Percentiles rank a stretch among this genome's conserved stretches.
These are phyloP conservation scores for Termitomyces sp. DNA, from an alignment of 768 basidiomycete genomes.

Conservation along the genomic window DNA sequence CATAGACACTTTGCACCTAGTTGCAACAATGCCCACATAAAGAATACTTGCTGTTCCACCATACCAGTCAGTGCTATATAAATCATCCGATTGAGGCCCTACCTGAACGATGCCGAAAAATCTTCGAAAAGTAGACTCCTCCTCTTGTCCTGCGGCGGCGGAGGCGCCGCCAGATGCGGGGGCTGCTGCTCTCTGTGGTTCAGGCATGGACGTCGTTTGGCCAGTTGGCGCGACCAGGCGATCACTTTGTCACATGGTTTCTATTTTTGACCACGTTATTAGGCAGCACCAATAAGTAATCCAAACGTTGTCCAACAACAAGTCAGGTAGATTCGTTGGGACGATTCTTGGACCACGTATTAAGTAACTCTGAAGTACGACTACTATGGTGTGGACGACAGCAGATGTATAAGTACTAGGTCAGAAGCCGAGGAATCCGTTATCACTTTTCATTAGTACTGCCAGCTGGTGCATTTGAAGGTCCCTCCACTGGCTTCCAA, in stretches of 20 bases:
- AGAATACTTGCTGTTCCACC: conserved; percentile 54
- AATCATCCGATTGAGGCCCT: neutral
- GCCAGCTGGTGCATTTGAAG: conserved; percentile 56
- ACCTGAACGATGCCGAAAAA: conserved; percentile 24
- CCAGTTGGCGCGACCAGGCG: neutral
- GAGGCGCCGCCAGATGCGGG: conserved; percentile 6
- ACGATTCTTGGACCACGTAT: neutral
- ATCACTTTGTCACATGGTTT: conserved; percentile 11
- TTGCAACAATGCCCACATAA: conserved; percentile 64
- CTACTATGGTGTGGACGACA: neutral
- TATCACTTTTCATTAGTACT: conserved; percentile 37
- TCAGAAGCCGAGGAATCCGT: neutral
- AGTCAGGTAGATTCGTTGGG: neutral
- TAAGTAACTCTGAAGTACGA: neutral
- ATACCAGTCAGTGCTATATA: neutral
- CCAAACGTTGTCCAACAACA: no score
- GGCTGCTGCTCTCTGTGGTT: conserved; percentile 13
- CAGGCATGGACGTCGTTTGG: conserved; percentile 13
- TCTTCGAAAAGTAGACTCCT: conserved; percentile 15
- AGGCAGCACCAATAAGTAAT: no score
- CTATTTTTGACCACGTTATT: neutral
- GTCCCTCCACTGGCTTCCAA: conserved; percentile 43
- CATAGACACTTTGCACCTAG: conserved; percentile 34
- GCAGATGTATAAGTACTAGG: neutral
- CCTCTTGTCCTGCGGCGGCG: conserved; percentile 6